Percentiles rank a stretch among this genome's conserved stretches.
These are phyloP conservation scores for Beauveria medogensis DNA, from an alignment of 2,329 filamentous ascomycete species.

Conservation along the genomic window DNA sequence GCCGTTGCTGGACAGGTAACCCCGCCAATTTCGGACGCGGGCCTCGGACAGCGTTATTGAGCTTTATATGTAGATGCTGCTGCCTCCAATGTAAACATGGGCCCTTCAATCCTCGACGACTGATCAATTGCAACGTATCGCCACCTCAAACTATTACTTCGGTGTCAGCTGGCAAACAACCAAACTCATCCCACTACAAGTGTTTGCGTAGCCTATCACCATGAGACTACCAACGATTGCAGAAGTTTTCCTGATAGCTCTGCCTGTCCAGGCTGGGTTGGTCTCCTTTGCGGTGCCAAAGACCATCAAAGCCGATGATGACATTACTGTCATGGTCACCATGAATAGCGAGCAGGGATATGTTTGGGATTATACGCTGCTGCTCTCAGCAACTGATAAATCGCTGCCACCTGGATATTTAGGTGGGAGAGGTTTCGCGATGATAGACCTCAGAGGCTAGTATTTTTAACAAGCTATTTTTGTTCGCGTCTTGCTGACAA, in stretches of 20 bases:
- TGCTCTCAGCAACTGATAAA: neutral
- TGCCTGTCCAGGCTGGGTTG: neutral
- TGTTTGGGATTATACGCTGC: neutral
- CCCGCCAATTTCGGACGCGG: too few species aligned
- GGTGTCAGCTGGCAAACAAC: too few species aligned
- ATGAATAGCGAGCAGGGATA: neutral
- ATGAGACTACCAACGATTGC: neutral
- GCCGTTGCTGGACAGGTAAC: too few species aligned
- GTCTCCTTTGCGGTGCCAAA: neutral
- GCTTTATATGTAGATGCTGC: too few species aligned
- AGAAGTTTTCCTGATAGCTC: neutral
- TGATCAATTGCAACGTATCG: too few species aligned
- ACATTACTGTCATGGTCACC: neutral
- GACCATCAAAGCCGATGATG: neutral
- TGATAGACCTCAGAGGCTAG: neutral
- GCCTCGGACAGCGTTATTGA: too few species aligned
- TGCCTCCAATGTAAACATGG: too few species aligned
- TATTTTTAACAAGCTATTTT: neutral
- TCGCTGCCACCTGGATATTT: neutral
- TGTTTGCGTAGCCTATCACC: neutral
- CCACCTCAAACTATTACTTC: too few species aligned
- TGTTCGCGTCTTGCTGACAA: too few species aligned
- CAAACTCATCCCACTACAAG: too few species aligned
- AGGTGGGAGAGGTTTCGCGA: neutral
- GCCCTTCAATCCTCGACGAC: too few species aligned